Evolutionary conservation across 2,329 filamentous ascomycete species (phyloP).

Genomic region (Alternaria panax): DNA sequence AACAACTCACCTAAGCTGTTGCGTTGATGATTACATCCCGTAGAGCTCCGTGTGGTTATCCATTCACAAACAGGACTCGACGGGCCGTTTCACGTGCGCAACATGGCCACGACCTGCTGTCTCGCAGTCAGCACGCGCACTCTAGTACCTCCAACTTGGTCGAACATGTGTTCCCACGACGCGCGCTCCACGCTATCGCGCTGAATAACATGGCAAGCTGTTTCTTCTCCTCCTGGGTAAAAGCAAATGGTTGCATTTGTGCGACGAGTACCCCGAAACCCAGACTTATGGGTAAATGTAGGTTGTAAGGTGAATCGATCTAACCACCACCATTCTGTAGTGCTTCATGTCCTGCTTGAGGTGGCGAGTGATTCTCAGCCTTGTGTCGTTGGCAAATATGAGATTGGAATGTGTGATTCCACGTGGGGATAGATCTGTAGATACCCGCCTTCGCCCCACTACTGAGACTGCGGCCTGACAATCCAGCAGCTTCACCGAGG

Average conservation of each 20-base stretch:
- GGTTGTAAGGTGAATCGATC: neutral
- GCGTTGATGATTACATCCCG: neutral
- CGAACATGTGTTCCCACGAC: conserved; percentile 10
- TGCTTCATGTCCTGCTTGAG: no score
- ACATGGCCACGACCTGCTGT: no score
- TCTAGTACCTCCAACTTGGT: conserved; percentile 1
- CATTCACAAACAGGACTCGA: neutral
- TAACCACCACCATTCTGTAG: neutral
- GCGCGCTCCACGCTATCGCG: neutral
- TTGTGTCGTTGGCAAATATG: neutral
- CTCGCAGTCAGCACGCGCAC: conserved; percentile 7
- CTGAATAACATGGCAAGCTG: neutral
- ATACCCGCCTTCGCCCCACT: no score
- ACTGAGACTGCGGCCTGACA: no score
- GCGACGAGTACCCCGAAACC: conserved; percentile 5
- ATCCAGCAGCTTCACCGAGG: no score
- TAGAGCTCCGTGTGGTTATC: neutral
- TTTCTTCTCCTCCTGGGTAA: neutral
- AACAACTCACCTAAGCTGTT: conserved; percentile 5
- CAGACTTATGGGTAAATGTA: neutral
- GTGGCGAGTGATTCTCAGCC: neutral
- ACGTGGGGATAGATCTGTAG: no score
- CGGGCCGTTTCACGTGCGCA: neutral
- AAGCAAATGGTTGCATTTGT: neutral
- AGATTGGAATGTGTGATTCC: neutral